Conservation (phyloP, 371 early-diverging fungal genomes). For the Actinomucor elegans region DNA sequence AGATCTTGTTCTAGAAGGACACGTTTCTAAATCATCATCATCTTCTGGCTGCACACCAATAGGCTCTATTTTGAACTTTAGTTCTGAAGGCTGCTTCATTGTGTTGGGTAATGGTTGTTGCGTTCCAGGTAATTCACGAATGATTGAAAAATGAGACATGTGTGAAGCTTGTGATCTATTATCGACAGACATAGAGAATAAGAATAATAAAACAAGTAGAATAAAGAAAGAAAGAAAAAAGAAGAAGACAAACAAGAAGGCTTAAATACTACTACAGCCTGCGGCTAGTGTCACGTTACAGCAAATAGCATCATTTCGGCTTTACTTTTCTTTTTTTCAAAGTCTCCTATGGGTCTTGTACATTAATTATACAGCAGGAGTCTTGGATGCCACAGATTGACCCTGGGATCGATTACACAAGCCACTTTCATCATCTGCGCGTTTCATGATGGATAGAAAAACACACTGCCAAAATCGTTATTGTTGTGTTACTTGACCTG, state of each 20-base stretch:
- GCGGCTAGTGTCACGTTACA: slow-evolving; percentile 15
- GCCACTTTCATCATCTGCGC: slow-evolving; percentile 14
- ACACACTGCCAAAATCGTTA: slow-evolving; percentile 19
- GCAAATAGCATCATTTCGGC: slow-evolving; percentile 6
- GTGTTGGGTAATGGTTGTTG: neutral
- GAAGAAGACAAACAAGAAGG: neutral
- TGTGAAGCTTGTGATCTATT: slow-evolving; percentile 6
- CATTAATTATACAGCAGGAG: too few species aligned
- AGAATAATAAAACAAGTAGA: slow-evolving; percentile 3
- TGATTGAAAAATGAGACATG: slow-evolving; percentile 30
- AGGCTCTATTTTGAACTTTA: slow-evolving; percentile 39
- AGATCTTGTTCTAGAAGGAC: slow-evolving; percentile 38
- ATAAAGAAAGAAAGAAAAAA: neutral
- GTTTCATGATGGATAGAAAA: slow-evolving; percentile 16
- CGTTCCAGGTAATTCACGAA: slow-evolving; percentile 23
- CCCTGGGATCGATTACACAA: slow-evolving; percentile 5
- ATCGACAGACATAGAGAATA: slow-evolving; percentile 2
- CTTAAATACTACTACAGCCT: slow-evolving; percentile 15
- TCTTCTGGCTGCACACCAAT: slow-evolving; percentile 43
- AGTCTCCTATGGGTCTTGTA: too few species aligned
- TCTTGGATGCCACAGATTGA: too few species aligned
- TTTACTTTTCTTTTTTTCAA: too few species aligned
- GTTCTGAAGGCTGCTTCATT: slow-evolving; percentile 8
- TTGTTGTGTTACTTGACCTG: slow-evolving; percentile 2
- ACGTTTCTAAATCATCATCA: slow-evolving; percentile 46